Conservation (phyloP, 1,284 basidiomycete species). For the Moesziomyces parantarcticus region DNA sequence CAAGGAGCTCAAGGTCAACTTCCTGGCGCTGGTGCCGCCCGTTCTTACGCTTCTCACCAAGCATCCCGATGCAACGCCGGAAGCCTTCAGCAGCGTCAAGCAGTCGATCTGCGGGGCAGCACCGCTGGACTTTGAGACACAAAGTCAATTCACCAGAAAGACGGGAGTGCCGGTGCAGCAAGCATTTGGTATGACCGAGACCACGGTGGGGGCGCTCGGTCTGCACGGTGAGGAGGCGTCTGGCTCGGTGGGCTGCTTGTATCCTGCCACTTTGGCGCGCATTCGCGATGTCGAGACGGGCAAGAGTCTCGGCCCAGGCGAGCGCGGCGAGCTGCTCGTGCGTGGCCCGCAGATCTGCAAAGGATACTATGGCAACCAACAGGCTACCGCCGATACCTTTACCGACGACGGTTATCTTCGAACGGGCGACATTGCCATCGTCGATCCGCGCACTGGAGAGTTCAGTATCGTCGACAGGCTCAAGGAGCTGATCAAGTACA, state of each 20-base stretch:
- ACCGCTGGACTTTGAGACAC: constrained; percentile 38
- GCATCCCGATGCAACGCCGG: constrained; percentile 16
- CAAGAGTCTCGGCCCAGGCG: constrained; percentile 19
- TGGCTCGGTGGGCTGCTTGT: constrained; percentile 37
- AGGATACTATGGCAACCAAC: constrained; percentile 44
- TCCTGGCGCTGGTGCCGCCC: constrained; percentile 39
- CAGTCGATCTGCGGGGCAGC: constrained; percentile 38
- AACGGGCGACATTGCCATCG: constrained; percentile 60
- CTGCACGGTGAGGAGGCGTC: constrained; percentile 17
- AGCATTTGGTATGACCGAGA: constrained; percentile 56
- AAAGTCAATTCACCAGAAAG: constrained; percentile 28
- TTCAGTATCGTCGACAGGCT: constrained; percentile 61
- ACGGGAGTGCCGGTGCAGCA: constrained; percentile 38
- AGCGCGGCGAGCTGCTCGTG: constrained; percentile 47
- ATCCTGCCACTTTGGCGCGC: constrained; percentile 35
- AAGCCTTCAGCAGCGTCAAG: constrained; percentile 22
- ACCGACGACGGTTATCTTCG: constrained; percentile 68
- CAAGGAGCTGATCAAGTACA: constrained; percentile 66
- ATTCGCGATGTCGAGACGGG: constrained; percentile 39
- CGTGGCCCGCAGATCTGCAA: constrained; percentile 42
- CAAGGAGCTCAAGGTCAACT: constrained; percentile 24
- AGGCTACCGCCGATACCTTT: constrained; percentile 75
- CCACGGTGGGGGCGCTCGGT: constrained; percentile 43
- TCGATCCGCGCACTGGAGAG: constrained; percentile 28
- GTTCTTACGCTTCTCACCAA: constrained; percentile 34